Evolutionary conservation across 306 rosid species (phyloP).

Genomic region (Vigna trinervia): DNA sequence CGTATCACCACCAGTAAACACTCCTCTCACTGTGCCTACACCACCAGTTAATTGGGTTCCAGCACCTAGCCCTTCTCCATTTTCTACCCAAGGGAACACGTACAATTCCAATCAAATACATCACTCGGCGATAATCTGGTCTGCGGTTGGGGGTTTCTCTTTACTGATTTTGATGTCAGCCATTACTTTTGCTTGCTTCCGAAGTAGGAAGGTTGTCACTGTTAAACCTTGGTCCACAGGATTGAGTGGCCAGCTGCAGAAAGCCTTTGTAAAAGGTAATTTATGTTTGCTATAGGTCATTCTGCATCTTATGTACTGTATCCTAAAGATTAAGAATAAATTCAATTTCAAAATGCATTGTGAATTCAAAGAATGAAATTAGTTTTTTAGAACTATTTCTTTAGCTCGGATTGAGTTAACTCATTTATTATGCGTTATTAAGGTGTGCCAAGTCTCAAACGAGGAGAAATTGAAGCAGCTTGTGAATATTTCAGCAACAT

Average conservation of each 20-base stretch:
- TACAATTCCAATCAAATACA: slow-evolving; percentile 47
- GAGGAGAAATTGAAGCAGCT: slow-evolving; percentile 80
- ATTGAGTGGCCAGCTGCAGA: slow-evolving; percentile 94
- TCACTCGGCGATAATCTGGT: slow-evolving; percentile 51
- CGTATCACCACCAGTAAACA: slow-evolving; percentile 43
- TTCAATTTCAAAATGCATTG: slow-evolving; percentile 15
- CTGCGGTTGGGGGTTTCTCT: slow-evolving; percentile 59
- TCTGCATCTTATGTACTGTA: neutral
- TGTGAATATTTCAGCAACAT: slow-evolving; percentile 98
- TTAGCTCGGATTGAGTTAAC: slow-evolving; percentile 5
- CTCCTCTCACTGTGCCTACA: slow-evolving; percentile 44
- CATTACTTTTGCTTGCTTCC: slow-evolving; percentile 48
- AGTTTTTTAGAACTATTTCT: neutral
- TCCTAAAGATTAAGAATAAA: slow-evolving; percentile 1
- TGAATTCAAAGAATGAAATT: neutral
- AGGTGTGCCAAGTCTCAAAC: slow-evolving; percentile 90
- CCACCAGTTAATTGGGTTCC: slow-evolving; percentile 43
- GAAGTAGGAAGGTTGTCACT: slow-evolving; percentile 68
- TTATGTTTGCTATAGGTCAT: slow-evolving; percentile 2
- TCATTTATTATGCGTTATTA: slow-evolving; percentile 37
- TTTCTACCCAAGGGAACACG: slow-evolving; percentile 45
- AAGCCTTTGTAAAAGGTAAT: slow-evolving; percentile 86
- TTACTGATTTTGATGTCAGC: slow-evolving; percentile 56
- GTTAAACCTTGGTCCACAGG: slow-evolving; percentile 99
- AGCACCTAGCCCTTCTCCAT: slow-evolving; percentile 52